Evolutionary conservation across 306 rosid genomes (phyloP).

Genomic region (Betula pendula): DNA sequence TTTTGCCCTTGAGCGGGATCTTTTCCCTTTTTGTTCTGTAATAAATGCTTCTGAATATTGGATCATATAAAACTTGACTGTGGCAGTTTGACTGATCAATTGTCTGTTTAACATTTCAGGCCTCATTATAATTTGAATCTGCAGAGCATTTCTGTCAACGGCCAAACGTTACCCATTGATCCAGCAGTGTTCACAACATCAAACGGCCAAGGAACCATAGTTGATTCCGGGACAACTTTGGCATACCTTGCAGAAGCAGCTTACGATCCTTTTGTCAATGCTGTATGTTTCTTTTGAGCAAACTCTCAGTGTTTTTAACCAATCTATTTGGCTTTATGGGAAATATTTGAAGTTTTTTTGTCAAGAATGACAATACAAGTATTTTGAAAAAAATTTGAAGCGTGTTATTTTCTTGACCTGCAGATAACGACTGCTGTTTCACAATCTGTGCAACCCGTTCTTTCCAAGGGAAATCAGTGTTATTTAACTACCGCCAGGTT

Average conservation of each 20-base stretch:
- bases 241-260: slow-evolving; percentile 96
- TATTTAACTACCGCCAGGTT: slow-evolving; percentile 71
- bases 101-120: slow-evolving; percentile 56
- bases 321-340: background rate
- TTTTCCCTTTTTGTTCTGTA: background rate
- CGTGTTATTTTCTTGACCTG: slow-evolving; percentile 12
- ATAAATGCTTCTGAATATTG: slow-evolving; percentile 6
- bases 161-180: slow-evolving; percentile 58
- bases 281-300: slow-evolving; percentile 60
- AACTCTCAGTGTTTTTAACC: slow-evolving; percentile 21
- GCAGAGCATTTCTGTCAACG: slow-evolving; percentile 88
- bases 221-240: slow-evolving; percentile 97
- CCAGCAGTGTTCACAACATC: slow-evolving; percentile 80
- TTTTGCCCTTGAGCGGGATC: no score
- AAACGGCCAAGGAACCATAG: slow-evolving; percentile 74
- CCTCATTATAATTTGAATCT: slow-evolving; percentile 90
- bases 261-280: slow-evolving; percentile 71
- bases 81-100: slow-evolving; percentile 24
- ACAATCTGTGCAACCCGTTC: slow-evolving; percentile 59
- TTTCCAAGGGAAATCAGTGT: slow-evolving; percentile 72
- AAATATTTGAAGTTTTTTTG: background rate
- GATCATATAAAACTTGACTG: background rate
- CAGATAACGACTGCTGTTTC: slow-evolving; percentile 66
- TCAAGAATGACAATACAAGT: background rate
- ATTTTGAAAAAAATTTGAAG: background rate